phyloP scores from a whole-genome alignment of 306 rosid genomes.

The Trichosanthes cucumerina region DNA sequence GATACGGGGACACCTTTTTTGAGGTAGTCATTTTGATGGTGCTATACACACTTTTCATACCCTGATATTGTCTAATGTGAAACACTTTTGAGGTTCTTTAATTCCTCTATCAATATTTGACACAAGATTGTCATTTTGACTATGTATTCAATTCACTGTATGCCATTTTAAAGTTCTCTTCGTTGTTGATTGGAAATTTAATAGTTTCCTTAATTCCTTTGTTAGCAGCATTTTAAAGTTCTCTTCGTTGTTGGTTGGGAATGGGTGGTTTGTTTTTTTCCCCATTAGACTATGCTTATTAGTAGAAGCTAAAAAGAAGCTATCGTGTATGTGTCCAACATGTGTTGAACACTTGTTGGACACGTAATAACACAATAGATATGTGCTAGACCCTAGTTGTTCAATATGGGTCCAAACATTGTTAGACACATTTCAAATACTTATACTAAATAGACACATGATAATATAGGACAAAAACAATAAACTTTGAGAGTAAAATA shows the following conservation, averaged over 20 bases:
- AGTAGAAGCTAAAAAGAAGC: not conserved
- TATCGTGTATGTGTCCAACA: no score
- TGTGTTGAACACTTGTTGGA: no score
- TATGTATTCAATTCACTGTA: not conserved
- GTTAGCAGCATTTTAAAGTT: no score
- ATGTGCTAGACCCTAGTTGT: no score
- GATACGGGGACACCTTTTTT: conserved; percentile 98
- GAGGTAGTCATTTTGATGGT: conserved; percentile 46
- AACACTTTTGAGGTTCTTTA: not conserved
- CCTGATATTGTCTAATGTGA: not conserved
- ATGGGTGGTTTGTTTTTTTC: no score
- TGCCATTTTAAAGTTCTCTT: not conserved
- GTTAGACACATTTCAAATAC: no score
- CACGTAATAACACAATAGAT: no score
- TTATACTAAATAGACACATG: no score
- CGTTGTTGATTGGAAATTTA: not conserved
- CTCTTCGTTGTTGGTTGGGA: no score
- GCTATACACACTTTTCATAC: not conserved
- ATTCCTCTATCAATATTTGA: not conserved
- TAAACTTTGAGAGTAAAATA: no score
- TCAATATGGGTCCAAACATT: no score
- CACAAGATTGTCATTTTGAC: not conserved
- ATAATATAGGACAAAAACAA: no score
- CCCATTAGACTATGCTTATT: not conserved
- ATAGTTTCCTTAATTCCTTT: not conserved